Conservation (phyloP, 129 eudicot genomes). For the Pulicaria dysenterica region DNA sequence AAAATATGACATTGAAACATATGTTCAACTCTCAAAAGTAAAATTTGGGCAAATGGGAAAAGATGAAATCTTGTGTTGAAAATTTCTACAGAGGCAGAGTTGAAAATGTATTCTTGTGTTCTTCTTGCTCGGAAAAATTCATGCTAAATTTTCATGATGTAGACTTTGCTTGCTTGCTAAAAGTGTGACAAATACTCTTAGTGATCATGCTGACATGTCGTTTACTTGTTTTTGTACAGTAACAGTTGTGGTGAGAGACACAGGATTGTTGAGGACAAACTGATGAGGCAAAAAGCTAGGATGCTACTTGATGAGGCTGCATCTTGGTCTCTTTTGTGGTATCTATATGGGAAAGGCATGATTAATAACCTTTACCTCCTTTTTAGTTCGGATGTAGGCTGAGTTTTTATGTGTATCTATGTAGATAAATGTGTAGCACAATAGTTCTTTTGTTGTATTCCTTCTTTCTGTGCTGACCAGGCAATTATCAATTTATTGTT, state of each 20-base stretch:
- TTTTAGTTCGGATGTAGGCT: constrained; percentile 18
- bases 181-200: neutral
- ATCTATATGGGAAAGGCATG: constrained; percentile 86
- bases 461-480: too few species aligned
- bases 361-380: constrained; percentile 17
- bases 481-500: neutral
- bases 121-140: neutral
- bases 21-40: neutral
- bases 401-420: neutral
- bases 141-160: neutral
- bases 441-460: too few species aligned
- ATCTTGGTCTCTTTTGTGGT: constrained; percentile 99
- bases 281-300: constrained; percentile 86
- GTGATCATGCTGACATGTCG: constrained; percentile 22
- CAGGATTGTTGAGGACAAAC: constrained; percentile 83
- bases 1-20: neutral
- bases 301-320: constrained; percentile 98
- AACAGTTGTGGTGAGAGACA: constrained; percentile 75
- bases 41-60: neutral
- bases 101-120: neutral
- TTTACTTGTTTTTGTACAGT: constrained; percentile 43
- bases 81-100: constrained; percentile 1
- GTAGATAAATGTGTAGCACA: too few species aligned
- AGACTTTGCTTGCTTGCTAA: neutral
- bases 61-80: neutral